Evolutionary conservation across 2,329 filamentous ascomycete genomes (phyloP), one percentile per base, ranked within the genome.

Genomic region (Aspergillus sclerotialis): DNA sequence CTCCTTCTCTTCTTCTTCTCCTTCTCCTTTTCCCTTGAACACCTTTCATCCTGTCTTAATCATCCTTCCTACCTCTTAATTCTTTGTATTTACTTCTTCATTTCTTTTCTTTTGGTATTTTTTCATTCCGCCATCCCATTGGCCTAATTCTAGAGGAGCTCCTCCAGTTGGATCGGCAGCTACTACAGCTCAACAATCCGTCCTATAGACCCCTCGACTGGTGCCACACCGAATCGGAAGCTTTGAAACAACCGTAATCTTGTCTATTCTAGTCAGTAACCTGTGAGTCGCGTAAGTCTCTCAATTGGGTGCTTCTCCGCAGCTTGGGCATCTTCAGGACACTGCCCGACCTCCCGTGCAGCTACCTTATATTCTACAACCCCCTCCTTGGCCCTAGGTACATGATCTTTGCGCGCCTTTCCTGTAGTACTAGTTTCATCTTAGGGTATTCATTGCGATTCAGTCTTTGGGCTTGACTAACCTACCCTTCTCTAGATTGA

Each of bases 1-100:
- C 44, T 36, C 44, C 44, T 43, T 36, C 34, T 32, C 29, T 35
- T 36, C 39, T 26, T 21, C 28, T 32, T 19, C 23, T 26, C 12
- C 14, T 23, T 30, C 28, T 32, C 27, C 19, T 33, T n/a, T 13
- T 13, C 13, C 26, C 14, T 18, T 30, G 24, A 18, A 25, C 17
- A 16, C 8, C n/a, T 14, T 36, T n/a, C 31, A 17, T 36, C n/a
- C 13, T 36, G 15, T 12, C 32, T n/a, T 32, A 25, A 12, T 24
- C 23, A 7, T 24, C 17, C 18, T 12, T 18, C 24, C 31, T 52
- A 42, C 32, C 37, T 27, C 28, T 23, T n/a, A n/a, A n/a, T n/a
- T n/a, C n/a, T n/a, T n/a, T n/a, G n/a, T n/a, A n/a, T n/a, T n/a
- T n/a, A n/a, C n/a, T n/a, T n/a, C n/a, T n/a, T n/a, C n/a, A n/a